phyloP scores from a whole-genome alignment of 495 filamentous ascomycete species.

The Aspergillus nidulans region DNA sequence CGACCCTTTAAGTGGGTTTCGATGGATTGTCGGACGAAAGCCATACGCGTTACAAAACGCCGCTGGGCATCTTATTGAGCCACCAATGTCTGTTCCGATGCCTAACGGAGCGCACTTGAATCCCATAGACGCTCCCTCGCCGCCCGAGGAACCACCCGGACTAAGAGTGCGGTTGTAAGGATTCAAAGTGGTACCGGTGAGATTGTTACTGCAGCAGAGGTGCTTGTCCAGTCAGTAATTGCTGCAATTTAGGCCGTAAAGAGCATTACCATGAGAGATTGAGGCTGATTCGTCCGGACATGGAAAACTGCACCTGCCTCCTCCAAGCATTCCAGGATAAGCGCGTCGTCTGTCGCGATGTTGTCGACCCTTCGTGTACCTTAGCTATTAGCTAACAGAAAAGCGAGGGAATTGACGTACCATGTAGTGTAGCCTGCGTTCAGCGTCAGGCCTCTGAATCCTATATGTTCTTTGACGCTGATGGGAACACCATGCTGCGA shows the following conservation, averaged over 20 bases:
- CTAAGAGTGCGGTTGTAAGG: slow-evolving; percentile 54
- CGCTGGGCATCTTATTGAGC: slow-evolving; percentile 56
- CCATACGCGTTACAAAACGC: slow-evolving; percentile 56
- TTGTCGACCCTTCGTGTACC: slow-evolving; percentile 27
- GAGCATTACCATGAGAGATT: slow-evolving; percentile 37
- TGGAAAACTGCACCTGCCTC: slow-evolving; percentile 55
- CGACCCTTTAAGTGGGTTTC: slow-evolving; percentile 45
- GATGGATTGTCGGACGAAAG: slow-evolving; percentile 51
- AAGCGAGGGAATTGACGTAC: slow-evolving; percentile 15
- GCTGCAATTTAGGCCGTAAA: neutral
- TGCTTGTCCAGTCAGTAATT: slow-evolving; percentile 22
- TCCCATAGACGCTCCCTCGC: slow-evolving; percentile 62
- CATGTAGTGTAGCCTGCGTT: slow-evolving; percentile 40
- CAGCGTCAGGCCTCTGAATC: slow-evolving; percentile 44
- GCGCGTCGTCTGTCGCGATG: slow-evolving; percentile 32
- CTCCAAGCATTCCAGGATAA: slow-evolving; percentile 28
- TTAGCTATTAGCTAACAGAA: neutral
- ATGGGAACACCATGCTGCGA: slow-evolving; percentile 63
- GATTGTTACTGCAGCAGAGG: slow-evolving; percentile 52
- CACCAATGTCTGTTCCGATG: slow-evolving; percentile 64
- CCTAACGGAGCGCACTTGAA: slow-evolving; percentile 60
- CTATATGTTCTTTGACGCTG: slow-evolving; percentile 62
- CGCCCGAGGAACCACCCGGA: slow-evolving; percentile 61
- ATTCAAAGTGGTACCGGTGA: slow-evolving; percentile 62
- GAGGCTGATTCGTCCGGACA: slow-evolving; percentile 62